These are phyloP conservation scores for Xylariaceae sp. DNA, from an alignment of 2,329 filamentous ascomycete genomes.

Conservation along the genomic window DNA sequence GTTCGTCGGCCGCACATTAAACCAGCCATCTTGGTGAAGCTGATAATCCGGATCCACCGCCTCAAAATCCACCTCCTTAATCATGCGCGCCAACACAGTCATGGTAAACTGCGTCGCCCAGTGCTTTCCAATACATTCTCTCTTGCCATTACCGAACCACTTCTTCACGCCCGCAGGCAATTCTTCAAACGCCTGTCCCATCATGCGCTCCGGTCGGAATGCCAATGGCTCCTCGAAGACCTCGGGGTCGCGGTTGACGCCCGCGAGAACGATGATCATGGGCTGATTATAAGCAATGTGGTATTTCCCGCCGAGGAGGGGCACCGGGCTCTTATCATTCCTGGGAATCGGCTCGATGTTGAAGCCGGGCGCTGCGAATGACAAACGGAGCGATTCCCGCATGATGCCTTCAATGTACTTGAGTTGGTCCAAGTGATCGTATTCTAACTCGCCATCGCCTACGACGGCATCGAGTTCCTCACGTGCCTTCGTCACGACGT, in stretches of 20 bases:
- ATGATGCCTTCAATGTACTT: slow-evolving; percentile 50
- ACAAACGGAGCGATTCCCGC: slow-evolving; percentile 50
- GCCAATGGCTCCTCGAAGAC: slow-evolving; percentile 44
- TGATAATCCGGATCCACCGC: slow-evolving; percentile 37
- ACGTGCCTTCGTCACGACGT: slow-evolving; percentile 44
- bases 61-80: slow-evolving; percentile 44
- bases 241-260: slow-evolving; percentile 45
- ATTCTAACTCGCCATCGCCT: slow-evolving; percentile 39
- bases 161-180: slow-evolving; percentile 44
- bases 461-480: slow-evolving; percentile 50
- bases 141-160: slow-evolving; percentile 49
- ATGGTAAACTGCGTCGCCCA: slow-evolving; percentile 45
- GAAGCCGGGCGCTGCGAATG: slow-evolving; percentile 50
- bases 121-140: slow-evolving; percentile 47
- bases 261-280: slow-evolving; percentile 46
- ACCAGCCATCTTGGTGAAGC: slow-evolving; percentile 46
- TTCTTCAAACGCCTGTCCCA: slow-evolving; percentile 39
- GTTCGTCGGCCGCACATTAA: slow-evolving; percentile 45
- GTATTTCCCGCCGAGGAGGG: slow-evolving; percentile 45
- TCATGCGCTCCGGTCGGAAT: slow-evolving; percentile 47
- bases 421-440: slow-evolving; percentile 47
- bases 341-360: slow-evolving; percentile 46
- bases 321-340: slow-evolving; percentile 39
- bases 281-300: slow-evolving; percentile 44
- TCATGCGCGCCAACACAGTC: slow-evolving; percentile 39